phyloP scores from a whole-genome alignment of 2,329 filamentous ascomycete genomes.

The Colletotrichum sp. region DNA sequence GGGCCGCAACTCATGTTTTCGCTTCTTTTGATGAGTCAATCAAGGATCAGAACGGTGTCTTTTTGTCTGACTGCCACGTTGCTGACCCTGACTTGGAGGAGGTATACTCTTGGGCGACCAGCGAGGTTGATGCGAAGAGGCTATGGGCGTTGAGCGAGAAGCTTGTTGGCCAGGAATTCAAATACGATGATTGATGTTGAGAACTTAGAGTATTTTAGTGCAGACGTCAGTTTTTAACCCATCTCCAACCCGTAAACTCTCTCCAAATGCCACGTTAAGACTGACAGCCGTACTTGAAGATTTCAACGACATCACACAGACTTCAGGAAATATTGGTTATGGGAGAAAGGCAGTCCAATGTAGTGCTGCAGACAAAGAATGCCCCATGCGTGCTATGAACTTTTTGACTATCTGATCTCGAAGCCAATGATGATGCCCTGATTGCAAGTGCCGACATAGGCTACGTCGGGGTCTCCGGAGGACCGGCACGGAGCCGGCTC shows the following conservation, averaged over 20 bases:
- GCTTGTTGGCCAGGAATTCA: neutral
- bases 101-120: neutral
- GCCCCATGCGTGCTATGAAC: no score
- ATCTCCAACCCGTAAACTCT: neutral
- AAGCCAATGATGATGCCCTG: accelerated
- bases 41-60: neutral
- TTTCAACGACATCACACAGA: no score
- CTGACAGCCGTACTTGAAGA: no score
- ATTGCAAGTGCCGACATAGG: accelerated
- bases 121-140: neutral
- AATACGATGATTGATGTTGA: accelerated
- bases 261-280: neutral
- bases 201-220: accelerated
- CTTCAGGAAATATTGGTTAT: no score
- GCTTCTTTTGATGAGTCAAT: neutral
- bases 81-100: neutral
- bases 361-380: no score
- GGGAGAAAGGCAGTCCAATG: no score
- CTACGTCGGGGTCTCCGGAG: neutral
- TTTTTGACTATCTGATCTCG: no score
- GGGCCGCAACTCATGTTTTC: neutral
- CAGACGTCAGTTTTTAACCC: neutral
- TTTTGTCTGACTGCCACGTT: neutral
- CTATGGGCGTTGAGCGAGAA: neutral
- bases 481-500: neutral